Percentiles rank a stretch among this genome's conserved stretches.
These are phyloP conservation scores for Blastobotrys capitulatus DNA, from an alignment of 1,139 yeast genomes.

Conservation along the genomic window DNA sequence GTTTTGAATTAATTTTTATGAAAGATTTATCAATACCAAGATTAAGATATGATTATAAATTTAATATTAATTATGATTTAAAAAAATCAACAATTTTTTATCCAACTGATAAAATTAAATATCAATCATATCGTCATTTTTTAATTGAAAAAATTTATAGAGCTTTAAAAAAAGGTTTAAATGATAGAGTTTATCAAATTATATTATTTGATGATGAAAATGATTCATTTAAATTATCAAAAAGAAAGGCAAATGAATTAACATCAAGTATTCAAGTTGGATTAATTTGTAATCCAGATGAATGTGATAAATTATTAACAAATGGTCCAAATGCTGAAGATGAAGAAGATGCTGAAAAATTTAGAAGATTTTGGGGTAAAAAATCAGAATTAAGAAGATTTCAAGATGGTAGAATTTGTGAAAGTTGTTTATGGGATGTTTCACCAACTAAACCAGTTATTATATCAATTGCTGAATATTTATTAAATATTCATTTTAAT, in stretches of 20 bases:
- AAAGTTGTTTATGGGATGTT: conserved; percentile 80
- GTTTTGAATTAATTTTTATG: conserved; percentile 80
- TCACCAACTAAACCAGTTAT: conserved; percentile 56
- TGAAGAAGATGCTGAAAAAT: conserved; percentile 53
- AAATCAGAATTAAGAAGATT: conserved; percentile 83
- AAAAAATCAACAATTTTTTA: conserved; percentile 32
- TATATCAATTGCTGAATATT: conserved; percentile 58
- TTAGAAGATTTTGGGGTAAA: conserved; percentile 85
- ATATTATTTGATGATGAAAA: conserved; percentile 29
- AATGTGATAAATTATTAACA: conserved; percentile 74
- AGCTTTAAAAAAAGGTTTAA: conserved; percentile 59
- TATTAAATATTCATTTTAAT: conserved; percentile 57
- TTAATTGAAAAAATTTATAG: conserved; percentile 55
- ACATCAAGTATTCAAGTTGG: conserved; percentile 43
- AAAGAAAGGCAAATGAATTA: conserved; percentile 45
- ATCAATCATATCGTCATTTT: conserved; percentile 63
- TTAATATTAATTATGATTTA: conserved; percentile 31
- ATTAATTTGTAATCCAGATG: conserved; percentile 62
- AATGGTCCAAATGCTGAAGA: conserved; percentile 71
- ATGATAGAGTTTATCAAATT: conserved; percentile 52
- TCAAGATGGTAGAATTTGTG: conserved; percentile 76
- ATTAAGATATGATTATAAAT: conserved; percentile 60
- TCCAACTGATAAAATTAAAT: conserved; percentile 68
- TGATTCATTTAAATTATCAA: conserved; percentile 42
- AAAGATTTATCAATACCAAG: conserved; percentile 50